Conservation (phyloP, 2,329 filamentous ascomycete species). For the Tolypocladium guangdongense region DNA sequence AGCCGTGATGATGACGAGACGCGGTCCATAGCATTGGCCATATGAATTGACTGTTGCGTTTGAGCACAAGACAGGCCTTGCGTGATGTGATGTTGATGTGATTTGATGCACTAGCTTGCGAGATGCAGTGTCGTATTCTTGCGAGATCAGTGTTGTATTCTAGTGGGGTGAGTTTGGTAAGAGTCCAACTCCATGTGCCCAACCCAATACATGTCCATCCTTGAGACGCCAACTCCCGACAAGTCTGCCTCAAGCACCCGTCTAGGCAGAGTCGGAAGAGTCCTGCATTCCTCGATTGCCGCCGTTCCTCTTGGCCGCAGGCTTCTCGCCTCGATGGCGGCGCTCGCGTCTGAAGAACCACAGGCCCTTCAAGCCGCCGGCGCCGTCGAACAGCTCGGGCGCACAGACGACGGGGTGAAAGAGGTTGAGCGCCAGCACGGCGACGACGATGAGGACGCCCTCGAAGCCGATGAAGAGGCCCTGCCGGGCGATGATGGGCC, state of each 20-base stretch:
- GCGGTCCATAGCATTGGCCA: neutral
- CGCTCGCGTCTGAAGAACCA: constrained; percentile 10
- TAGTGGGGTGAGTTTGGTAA: neutral
- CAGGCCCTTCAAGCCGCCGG: constrained; percentile 14
- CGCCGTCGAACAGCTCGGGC: constrained; percentile 14
- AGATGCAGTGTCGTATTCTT: too few species aligned
- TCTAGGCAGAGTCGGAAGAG: neutral
- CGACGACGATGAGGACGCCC: constrained; percentile 39
- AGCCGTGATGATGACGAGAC: neutral
- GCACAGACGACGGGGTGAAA: constrained; percentile 20
- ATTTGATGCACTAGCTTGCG: too few species aligned
- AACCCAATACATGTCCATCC: neutral
- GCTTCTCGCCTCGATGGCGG: neutral
- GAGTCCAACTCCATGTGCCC: neutral
- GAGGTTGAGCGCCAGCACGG: constrained; percentile 31
- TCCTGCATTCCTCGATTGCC: neutral
- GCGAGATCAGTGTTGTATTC: too few species aligned
- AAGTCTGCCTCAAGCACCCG: neutral
- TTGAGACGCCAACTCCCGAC: neutral
- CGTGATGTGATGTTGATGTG: neutral
- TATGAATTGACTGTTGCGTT: neutral
- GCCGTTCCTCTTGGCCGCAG: neutral
- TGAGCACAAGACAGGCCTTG: neutral
- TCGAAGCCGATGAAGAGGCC: constrained; percentile 47
- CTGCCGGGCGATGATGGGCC: constrained; percentile 44